Evolutionary conservation across 495 filamentous ascomycete genomes (phyloP), one percentile per base, ranked within the genome.

Genomic region (Penicillium pancosmium): DNA sequence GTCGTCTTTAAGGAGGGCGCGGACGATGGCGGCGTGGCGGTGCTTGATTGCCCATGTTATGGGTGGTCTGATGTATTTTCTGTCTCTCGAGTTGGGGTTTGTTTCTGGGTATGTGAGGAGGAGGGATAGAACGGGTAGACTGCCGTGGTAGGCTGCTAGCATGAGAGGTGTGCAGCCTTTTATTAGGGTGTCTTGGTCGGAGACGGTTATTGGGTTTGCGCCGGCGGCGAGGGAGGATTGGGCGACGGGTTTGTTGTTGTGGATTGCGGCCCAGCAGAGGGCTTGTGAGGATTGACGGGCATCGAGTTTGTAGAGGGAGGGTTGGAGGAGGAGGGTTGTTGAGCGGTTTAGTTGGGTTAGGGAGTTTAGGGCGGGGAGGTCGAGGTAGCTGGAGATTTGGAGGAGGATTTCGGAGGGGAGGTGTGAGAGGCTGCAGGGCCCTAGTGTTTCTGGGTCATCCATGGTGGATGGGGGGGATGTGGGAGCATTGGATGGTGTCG

Each of bases 1-100:
- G 11, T 58, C 40, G 35, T 69, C 67, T 3, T 47, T 25, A 18
- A 69, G 18, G 8, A 69, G 35, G 13, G 57, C 35, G 25, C 61
- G 69, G 4, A 72, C 73, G n/a, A 76, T 51, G 13, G 13, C 53
- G 5, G 31, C 27, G 41, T 78, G 55, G 15, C 70, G 65, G 5
- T 61, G 63, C 43, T 67, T 68, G 5, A 70, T 65, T 16, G 77
- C 77, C 68, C 70, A 78, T 18, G 68, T 71, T 10, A 80, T 65
- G 2, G 72, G 67, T 4, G 78, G 73, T 15, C 69, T 64, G 38
- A 68, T 59, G 21, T 53, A 47, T 49, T 65, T 65, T 8, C 48
- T 53, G 34, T 67, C 64, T 23, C 61, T 61, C 11, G 34, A 46
- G 43, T 70, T 70, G 4, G 63, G 62, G 33, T 64, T 66, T 12